These are phyloP conservation scores for Cladosporium halotolerans DNA, from an alignment of 2,329 filamentous ascomycete genomes.

Conservation along the genomic window DNA sequence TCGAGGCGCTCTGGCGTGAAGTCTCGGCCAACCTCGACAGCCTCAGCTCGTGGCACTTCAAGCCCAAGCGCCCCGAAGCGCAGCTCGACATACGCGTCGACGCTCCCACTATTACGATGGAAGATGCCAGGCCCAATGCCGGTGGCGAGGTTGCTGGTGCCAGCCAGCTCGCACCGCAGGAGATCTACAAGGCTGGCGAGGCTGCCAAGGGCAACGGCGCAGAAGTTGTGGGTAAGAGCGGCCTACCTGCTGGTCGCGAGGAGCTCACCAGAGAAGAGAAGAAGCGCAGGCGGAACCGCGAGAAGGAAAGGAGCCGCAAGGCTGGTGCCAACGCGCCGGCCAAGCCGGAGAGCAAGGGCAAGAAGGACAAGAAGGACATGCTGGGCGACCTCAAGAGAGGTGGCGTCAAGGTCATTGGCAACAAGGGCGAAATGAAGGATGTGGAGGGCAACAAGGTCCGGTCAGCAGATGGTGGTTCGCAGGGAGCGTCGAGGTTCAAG, in stretches of 20 bases:
- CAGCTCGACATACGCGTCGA: constrained; percentile 81
- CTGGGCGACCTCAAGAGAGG: constrained; percentile 70
- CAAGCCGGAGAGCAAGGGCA: constrained; percentile 50
- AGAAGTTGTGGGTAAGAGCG: constrained; percentile 69
- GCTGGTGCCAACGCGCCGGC: constrained; percentile 47
- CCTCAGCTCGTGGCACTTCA: constrained; percentile 91
- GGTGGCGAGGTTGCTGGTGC: constrained; percentile 63
- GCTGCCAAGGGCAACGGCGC: constrained; percentile 49
- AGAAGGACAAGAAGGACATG: constrained; percentile 51
- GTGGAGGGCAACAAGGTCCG: constrained; percentile 71
- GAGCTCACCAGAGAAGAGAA: constrained; percentile 89
- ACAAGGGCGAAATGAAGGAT: constrained; percentile 78
- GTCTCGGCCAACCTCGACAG: constrained; percentile 76
- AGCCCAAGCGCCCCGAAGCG: constrained; percentile 77
- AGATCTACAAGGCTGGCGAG: constrained; percentile 79
- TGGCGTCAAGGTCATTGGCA: constrained; percentile 85
- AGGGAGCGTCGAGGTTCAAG: constrained; percentile 27
- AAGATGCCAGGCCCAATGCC: constrained; percentile 84
- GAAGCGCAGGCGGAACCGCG: constrained; percentile 56
- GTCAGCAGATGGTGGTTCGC: constrained; percentile 15
- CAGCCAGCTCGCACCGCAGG: constrained; percentile 83
- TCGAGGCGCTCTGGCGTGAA: constrained; percentile 75
- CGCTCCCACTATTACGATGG: constrained; percentile 86
- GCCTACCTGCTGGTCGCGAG: constrained; percentile 69
- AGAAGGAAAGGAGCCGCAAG: constrained; percentile 81